Percentiles rank a stretch among this genome's conserved stretches.
These are phyloP conservation scores for Cafeteria roenbergensis DNA, from an alignment of 108 stramenopile species.

Conservation along the genomic window DNA sequence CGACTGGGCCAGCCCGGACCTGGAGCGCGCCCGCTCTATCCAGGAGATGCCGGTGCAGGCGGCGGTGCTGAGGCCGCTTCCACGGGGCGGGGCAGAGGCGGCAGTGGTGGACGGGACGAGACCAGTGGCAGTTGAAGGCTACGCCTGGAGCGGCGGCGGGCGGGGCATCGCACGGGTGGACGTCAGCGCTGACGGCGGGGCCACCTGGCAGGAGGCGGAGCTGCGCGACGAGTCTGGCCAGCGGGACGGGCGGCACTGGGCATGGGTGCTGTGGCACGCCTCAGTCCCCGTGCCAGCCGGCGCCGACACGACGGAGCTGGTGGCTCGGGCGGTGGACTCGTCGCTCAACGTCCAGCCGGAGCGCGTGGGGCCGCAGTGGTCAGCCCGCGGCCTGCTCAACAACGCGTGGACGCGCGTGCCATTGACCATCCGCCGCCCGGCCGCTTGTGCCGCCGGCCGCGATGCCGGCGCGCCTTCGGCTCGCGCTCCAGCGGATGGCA, in stretches of 20 bases:
- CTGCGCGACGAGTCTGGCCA: conserved; percentile 29
- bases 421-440: too few relatives aligned
- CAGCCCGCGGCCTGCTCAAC: conserved; percentile 59
- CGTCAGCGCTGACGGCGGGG: conserved; percentile 64
- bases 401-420: too few relatives aligned
- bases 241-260: conserved; percentile 31
- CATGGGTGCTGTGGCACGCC: conserved; percentile 46
- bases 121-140: conserved; percentile 51
- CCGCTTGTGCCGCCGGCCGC: too few relatives aligned
- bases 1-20: conserved; percentile 36
- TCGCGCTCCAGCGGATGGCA: too few relatives aligned
- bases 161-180: conserved; percentile 62
- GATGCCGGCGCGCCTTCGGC: too few relatives aligned
- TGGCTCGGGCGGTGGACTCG: conserved; percentile 55
- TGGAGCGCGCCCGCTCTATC: conserved; percentile 35
- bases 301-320: conserved; percentile 30
- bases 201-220: conserved; percentile 49
- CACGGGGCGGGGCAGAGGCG: neutral
- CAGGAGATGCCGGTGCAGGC: conserved; percentile 55
- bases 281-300: conserved; percentile 24
- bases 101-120: conserved; percentile 15
- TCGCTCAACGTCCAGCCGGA: conserved; percentile 63
- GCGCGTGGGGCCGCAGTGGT: conserved; percentile 52
- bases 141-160: conserved; percentile 60
- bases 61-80: conserved; percentile 40